phyloP scores from a whole-genome alignment of 2,329 filamentous ascomycete genomes.

The Aureobasidium melanogenum region DNA sequence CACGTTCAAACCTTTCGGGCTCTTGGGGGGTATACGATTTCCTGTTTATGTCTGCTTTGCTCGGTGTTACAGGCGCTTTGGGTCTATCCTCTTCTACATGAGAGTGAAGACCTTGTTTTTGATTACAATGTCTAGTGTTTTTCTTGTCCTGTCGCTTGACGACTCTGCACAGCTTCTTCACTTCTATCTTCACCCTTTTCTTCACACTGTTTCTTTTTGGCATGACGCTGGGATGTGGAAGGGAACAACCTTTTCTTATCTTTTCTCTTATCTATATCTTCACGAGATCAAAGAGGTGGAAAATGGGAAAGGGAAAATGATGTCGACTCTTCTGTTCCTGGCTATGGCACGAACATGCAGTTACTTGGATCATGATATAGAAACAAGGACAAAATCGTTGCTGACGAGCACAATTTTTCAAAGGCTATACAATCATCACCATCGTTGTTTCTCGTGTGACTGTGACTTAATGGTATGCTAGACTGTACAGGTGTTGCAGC shows the following conservation, averaged over 20 bases:
- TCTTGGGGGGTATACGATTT: conserved; percentile 3
- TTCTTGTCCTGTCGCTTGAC: background rate
- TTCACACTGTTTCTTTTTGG: background rate
- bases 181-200: background rate
- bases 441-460: background rate
- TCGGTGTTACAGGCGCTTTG: conserved; percentile 1
- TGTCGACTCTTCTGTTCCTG: background rate
- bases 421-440: background rate
- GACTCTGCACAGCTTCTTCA: conserved; percentile 3
- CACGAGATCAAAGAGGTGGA: background rate
- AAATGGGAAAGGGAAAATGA: background rate
- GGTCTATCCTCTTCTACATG: background rate
- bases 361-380: background rate
- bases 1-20: conserved; percentile 9
- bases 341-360: background rate
- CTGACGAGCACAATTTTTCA: background rate
- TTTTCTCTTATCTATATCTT: background rate
- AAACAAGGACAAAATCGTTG: background rate
- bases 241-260: background rate
- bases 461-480: background rate
- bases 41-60: background rate
- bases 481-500: background rate
- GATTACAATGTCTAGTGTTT: conserved; percentile 9
- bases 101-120: background rate
- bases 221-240: background rate